phyloP scores from a whole-genome alignment of 345 rosid genomes.

The Eucalyptus erythrocorys region DNA sequence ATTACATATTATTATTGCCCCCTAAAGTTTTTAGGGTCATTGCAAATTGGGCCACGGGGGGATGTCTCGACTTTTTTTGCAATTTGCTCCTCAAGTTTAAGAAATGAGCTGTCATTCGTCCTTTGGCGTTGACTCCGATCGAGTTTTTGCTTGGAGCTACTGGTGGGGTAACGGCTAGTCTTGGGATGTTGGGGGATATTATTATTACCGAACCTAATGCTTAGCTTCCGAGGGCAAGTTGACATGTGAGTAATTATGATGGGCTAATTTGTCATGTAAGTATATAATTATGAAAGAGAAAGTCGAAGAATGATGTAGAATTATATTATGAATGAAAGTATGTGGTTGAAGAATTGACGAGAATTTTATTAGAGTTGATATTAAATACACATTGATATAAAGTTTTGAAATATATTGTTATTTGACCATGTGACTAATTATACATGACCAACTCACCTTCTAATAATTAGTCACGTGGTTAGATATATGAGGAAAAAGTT shows the following conservation, averaged over 20 bases:
- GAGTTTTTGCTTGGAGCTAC: background rate
- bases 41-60: background rate
- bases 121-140: background rate
- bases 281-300: rapidly evolving
- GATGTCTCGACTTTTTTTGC: background rate
- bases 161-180: too few relatives aligned
- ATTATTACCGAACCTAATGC: too few relatives aligned
- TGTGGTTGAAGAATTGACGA: rapidly evolving
- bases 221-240: rapidly evolving
- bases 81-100: background rate
- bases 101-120: rapidly evolving
- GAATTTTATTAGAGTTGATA: background rate
- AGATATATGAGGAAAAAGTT: background rate
- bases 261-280: background rate
- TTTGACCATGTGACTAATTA: rapidly evolving
- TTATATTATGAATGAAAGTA: background rate
- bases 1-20: background rate
- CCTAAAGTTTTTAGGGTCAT: background rate
- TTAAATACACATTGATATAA: rapidly evolving
- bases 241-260: background rate
- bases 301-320: background rate
- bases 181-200: too few relatives aligned
- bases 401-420: background rate
- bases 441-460: background rate
- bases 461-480: background rate